Evolutionary conservation across 2,329 filamentous ascomycete genomes (phyloP).

Genomic region (Neodidymelliopsis sp.): DNA sequence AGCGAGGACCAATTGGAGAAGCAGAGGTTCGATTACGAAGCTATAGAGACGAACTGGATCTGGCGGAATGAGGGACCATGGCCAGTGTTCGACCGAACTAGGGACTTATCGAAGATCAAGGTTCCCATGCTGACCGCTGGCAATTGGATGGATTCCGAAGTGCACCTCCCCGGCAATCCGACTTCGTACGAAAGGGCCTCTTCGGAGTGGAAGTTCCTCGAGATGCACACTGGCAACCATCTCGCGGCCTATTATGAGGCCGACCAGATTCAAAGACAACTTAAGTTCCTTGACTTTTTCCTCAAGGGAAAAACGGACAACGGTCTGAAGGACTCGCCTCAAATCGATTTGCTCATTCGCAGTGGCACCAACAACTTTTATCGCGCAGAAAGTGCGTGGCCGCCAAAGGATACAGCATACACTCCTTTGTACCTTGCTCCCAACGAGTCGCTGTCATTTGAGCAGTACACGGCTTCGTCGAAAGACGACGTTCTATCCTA

Average conservation of each 20-base stretch:
- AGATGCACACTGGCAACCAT: background rate
- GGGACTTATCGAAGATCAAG: background rate
- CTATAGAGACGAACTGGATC: background rate
- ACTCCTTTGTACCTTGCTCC: background rate
- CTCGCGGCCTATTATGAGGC: background rate
- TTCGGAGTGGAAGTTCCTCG: background rate
- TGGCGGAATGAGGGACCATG: slow-evolving; percentile 1
- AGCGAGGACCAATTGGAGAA: background rate
- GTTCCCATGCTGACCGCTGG: slow-evolving; percentile 3
- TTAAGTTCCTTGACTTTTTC: background rate
- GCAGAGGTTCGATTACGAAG: background rate
- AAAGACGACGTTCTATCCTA: background rate
- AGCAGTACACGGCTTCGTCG: background rate
- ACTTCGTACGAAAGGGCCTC: background rate
- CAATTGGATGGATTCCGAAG: slow-evolving; percentile 3
- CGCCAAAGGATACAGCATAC: background rate
- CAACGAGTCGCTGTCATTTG: background rate
- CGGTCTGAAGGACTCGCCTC: background rate
- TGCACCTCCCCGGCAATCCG: slow-evolving; percentile 1
- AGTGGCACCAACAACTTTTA: background rate
- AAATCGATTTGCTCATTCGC: background rate
- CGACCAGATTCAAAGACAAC: background rate
- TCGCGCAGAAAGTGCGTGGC: background rate
- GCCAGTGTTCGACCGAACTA: background rate
- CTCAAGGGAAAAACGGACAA: background rate